Base-by-base conservation (phyloP, 106 monocot species). In the Platanthera zijinensis region DNA sequence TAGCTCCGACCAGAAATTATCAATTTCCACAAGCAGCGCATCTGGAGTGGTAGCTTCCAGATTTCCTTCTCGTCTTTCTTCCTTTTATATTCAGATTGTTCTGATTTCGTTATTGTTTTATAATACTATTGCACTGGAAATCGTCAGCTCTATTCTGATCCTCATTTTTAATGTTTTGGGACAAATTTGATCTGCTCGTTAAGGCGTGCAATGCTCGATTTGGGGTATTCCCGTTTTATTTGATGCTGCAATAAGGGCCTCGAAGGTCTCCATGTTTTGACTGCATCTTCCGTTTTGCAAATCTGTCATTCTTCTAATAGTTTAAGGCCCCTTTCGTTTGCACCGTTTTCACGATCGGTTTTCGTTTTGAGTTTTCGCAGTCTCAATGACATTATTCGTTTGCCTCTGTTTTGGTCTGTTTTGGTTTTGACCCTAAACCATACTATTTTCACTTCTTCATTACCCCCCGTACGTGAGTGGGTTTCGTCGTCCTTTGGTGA, bases 1-100 rank as follows among this genome's bases (percentile, higher is more conserved):
- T 46, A 80, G 17, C 19, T 80, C 75, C 75, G 80, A 80, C 69
- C 80, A 80, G 80, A 80, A 80, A 48, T 7, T 80, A 53, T 68
- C 75, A 17, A 56, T 80, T 75, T 80, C 80, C 6, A 75, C 75
- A 12, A 30, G 28, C 56, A 75, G 74, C 74, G 74, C 50, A 14
- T 74, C 80, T 6, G 80, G 80, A 80, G 74, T 80, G 80, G 80
- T 80, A 80, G 46, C 45, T 0, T 14, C 72, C 30, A 25, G 61
- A 74, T 74, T n/a, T 30, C 17, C 10, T 52, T 45, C 57, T 61
- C 62, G 48, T n/a, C 19, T 50, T 50, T 66, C 66, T 66, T 2
- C 62, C 22, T 19, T 21, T 22, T 62, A 8, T 5, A 21, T 22
- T 19, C 62, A 30, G 13, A 53, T 53, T 53, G 8, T 53, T 13